These are phyloP conservation scores for Aspergillus coremiiformis DNA, from an alignment of 495 filamentous ascomycete genomes.

Conservation along the genomic window DNA sequence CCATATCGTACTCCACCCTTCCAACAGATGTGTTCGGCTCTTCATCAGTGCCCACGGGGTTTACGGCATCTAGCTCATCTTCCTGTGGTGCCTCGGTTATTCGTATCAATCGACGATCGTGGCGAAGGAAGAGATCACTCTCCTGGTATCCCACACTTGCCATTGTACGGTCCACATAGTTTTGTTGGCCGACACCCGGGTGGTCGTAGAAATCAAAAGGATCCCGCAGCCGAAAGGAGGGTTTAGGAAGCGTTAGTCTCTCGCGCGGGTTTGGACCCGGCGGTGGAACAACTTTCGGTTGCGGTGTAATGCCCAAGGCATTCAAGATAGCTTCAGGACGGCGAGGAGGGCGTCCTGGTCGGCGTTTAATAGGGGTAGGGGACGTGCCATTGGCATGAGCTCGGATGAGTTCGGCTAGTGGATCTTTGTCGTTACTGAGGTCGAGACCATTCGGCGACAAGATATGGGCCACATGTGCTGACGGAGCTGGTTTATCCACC, in stretches of 20 bases:
- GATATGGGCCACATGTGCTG: slow-evolving; percentile 24
- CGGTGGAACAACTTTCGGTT: slow-evolving; percentile 51
- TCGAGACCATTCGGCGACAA: slow-evolving; percentile 25
- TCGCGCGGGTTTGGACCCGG: slow-evolving; percentile 62
- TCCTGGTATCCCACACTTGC: slow-evolving; percentile 91
- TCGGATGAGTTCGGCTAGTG: slow-evolving; percentile 18
- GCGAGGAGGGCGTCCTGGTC: slow-evolving; percentile 55
- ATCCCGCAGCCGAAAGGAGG: slow-evolving; percentile 49
- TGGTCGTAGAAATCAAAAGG: slow-evolving; percentile 57
- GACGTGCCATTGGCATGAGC: slow-evolving; percentile 22
- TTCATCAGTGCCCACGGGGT: slow-evolving; percentile 51
- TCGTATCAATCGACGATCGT: slow-evolving; percentile 70
- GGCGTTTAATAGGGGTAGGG: slow-evolving; percentile 45
- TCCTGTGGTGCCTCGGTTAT: slow-evolving; percentile 69
- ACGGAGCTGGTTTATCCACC: slow-evolving; percentile 58
- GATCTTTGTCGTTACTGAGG: slow-evolving; percentile 16
- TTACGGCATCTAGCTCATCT: slow-evolving; percentile 67
- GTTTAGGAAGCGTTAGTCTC: slow-evolving; percentile 57
- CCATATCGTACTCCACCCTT: slow-evolving; percentile 97
- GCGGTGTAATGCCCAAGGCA: slow-evolving; percentile 50
- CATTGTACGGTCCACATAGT: slow-evolving; percentile 86
- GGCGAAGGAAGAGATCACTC: slow-evolving; percentile 76
- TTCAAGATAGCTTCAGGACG: slow-evolving; percentile 54
- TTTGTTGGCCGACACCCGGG: slow-evolving; percentile 51
- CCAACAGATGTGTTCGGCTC: slow-evolving; percentile 56